Base-by-base conservation (phyloP, 164 flowering plant species). In the Dillenia turbinata region DNA sequence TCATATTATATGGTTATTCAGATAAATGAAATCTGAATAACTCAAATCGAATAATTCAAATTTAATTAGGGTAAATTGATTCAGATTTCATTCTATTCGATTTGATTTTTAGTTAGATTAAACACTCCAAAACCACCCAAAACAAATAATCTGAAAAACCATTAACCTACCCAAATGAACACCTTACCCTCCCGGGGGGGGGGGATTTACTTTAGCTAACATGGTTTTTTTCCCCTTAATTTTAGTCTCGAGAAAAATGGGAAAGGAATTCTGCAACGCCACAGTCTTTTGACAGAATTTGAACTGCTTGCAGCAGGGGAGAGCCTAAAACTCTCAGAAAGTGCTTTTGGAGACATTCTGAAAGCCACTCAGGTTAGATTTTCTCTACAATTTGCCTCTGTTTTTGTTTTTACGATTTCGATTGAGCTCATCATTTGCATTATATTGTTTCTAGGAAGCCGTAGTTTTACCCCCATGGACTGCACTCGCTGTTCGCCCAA, bases 401-500 rank as follows among this genome's bases (percentile, higher is more conserved):
- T 17, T n/a, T 14, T 56, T 19, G 9, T 24, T 8, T 33, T 48
- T 22, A 2, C 15, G 6, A 33, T 46, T 44, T 59, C 17, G 10
- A 1, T 22, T 8, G 51, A 46, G 12, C 16, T 44, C 19, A 16
- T 44, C 19, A 12, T 49, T 46, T 40, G 9, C n/a, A 19, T 50
- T 17, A 19, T 15, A n/a, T n/a, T 2, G 17, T 40, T 60, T 5
- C 40, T 70, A 85, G 90, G 88, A 83, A 67, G 90, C 90, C 12
- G 75, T 79, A 47, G 79, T 78, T 16, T 49, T 71, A 16, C 83
- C 90, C 49, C 90, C 90, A n/a, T 48, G 69, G 64, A 69, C 81
- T 9, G 81, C 83, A 1, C 72, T 85, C 59, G 83, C 90, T 14
- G 57, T 81, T 33, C 76, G 90, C 33, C 81, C 78, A n/a, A 72